Evolutionary conservation across 192 early-diverging fungal species (phyloP), one percentile per base, ranked within the genome.

Genomic region (Umbelopsis sp.): DNA sequence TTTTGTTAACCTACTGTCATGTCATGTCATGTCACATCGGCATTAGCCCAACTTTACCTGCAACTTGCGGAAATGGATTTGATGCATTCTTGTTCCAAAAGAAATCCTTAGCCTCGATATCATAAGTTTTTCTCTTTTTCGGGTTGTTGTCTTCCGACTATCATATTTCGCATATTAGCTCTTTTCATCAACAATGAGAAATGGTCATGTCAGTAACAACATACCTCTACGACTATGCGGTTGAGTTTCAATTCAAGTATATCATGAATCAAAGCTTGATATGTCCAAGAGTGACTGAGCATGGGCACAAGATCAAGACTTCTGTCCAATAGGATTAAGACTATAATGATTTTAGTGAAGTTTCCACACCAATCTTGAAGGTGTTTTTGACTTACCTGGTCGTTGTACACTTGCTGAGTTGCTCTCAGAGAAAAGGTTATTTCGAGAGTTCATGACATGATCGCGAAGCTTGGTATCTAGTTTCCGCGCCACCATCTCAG

Each of bases 231-330:
- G 1, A 84, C 75, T 53, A 99, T 87, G 46, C 94, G 87, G 75
- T 97, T 98, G 44, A 98, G 86, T 58, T 90, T 91, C 87, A 99
- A 89, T 46, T 95, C 93, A 46, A 96, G 87, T 3, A 98, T 86
- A 77, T 99, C 98, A 80, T 99, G 97, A 13, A 99, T 87, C 25
- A 99, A 84, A 1, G 95, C 93, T 70, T 96, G 91, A 78, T 99
- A 99, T 0, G 97, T 98, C 98, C 98, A 99, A 10, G 97, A 94
- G 79, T 99, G 98, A 66, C 83, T 89, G 53, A 99, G 84, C 90
- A 99, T 95, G 12, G 93, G 87, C 10, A 87, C 86, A 52, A 98
- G 78, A 80, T 99, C 98, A 82, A 97, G 80, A 72, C 92, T 94
- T 44, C 98, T 86, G 67, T 99, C 98, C 27, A 98, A 78, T 11